Evolutionary conservation across 805 yeast species (phyloP), one percentile per base, ranked within the genome.

Genomic region (Lipomyces sp.): DNA sequence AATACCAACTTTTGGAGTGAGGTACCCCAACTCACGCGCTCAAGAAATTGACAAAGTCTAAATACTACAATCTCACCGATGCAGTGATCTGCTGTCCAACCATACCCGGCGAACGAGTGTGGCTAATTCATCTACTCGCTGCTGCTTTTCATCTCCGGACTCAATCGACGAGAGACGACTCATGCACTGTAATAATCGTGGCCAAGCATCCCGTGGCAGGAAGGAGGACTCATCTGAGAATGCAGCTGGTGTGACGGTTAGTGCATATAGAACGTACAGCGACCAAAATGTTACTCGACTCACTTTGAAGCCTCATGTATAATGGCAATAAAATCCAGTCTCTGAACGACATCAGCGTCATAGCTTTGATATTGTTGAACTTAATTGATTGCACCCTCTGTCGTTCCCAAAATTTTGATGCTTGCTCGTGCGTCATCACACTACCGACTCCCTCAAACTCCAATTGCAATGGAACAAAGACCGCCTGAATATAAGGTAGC

Each of bases 111-210:
- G 54, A 10, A 51, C 54, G 11, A 32, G 1, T 15, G 8, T 32
- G 15, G 64, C 37, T 13, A 86, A 75, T 60, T 82, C 84, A 57
- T 87, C 89, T n/a, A 88, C 79, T n/a, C 83, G 79, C 53, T 78
- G 79, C 72, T 88, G 92, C 64, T 84, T 82, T 30, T 83, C 83
- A 71, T 86, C 88, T 6, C 77, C 79, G 0, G 87, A 81, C 56
- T 83, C 83, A 2, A 86, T 81, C 0, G 86, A 80, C 29, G 83
- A 81, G 37, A 89, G 74, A 35, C 86, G 79, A 6, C 89, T 86
- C 69, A 88, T 83, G 72, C 94, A 89, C 72, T 87, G 90, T 10
- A 87, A 75, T 37, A 89, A 74, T 1, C 80, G 75, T 34, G 80
- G 73, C 34, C 76, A 72, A 1, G 71, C 62, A 10, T 73, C 75